Evolutionary conservation across 23 red algal species (phyloP).

Genomic region (Gracilaria vermiculophylla): DNA sequence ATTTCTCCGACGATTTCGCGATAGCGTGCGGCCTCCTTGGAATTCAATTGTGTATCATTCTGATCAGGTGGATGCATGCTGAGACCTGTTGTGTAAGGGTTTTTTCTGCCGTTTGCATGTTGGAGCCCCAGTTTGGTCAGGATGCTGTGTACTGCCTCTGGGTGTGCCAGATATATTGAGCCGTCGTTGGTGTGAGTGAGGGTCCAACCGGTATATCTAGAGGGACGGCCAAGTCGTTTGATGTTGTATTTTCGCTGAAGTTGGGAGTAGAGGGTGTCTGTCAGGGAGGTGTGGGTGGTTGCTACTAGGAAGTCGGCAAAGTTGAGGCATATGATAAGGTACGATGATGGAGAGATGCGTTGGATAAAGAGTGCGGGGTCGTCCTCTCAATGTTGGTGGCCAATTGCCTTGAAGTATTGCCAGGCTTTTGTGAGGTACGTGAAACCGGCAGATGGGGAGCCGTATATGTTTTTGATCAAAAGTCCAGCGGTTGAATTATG

Average conservation of each 20-base stretch:
- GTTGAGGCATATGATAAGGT: not conserved
- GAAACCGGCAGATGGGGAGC: not conserved
- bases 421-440: not conserved
- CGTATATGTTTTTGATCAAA: constrained; percentile 10
- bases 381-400: not conserved
- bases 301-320: constrained; percentile 16
- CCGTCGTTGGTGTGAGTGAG: not conserved
- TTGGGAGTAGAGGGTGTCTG: not conserved
- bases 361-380: constrained; percentile 22
- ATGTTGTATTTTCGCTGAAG: not conserved
- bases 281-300: not conserved
- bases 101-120: not conserved
- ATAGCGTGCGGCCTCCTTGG: not conserved
- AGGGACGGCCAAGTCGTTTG: not conserved
- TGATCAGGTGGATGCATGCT: not conserved
- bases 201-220: not conserved
- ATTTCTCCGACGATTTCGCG: not conserved
- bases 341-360: not conserved
- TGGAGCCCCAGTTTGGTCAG: not conserved
- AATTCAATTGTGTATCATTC: not conserved
- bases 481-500: not conserved
- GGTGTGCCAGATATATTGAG: not conserved
- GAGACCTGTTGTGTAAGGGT: not conserved
- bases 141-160: not conserved
- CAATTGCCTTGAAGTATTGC: not conserved